Conservation (phyloP, 108 stramenopile genomes). For the Nitzschia inconspicua region DNA sequence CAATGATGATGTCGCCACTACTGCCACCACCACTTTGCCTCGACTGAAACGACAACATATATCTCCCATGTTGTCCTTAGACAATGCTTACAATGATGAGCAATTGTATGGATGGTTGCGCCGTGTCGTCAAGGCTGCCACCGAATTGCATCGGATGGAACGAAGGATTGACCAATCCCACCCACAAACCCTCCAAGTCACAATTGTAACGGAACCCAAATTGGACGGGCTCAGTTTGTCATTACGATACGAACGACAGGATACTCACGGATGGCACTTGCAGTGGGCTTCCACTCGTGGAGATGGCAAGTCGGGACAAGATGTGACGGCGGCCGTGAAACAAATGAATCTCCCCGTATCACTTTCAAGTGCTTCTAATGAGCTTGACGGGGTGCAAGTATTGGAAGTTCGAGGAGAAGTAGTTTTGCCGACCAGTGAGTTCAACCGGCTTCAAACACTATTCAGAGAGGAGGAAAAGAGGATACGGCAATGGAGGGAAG, state of each 20-base stretch:
- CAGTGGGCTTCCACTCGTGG: slow-evolving; percentile 90
- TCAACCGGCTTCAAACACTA: slow-evolving; percentile 24
- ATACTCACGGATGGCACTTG: slow-evolving; percentile 26
- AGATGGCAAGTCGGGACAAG: slow-evolving; percentile 78
- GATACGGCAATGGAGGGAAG: neutral
- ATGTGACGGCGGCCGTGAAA: slow-evolving; percentile 59
- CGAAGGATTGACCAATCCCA: neutral
- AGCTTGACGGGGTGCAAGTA: neutral
- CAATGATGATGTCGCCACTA: neutral
- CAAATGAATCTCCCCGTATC: slow-evolving; percentile 13
- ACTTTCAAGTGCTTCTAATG: slow-evolving; percentile 2
- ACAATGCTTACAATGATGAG: slow-evolving; percentile 62
- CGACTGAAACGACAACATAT: slow-evolving; percentile 58
- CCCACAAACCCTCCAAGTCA: slow-evolving; percentile 18
- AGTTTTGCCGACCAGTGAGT: slow-evolving; percentile 57
- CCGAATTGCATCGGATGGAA: neutral
- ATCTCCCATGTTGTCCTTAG: slow-evolving; percentile 71
- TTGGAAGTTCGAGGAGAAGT: slow-evolving; percentile 94
- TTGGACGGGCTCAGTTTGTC: slow-evolving; percentile 90
- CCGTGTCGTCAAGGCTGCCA: slow-evolving; percentile 41
- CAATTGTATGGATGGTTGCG: slow-evolving; percentile 66
- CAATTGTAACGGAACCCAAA: slow-evolving; percentile 89
- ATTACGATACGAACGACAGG: slow-evolving; percentile 58
- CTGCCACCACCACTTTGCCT: neutral
- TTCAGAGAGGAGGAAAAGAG: slow-evolving; percentile 3